Evolutionary conservation across 306 rosid genomes (phyloP).

Genomic region (Vicia faba): DNA sequence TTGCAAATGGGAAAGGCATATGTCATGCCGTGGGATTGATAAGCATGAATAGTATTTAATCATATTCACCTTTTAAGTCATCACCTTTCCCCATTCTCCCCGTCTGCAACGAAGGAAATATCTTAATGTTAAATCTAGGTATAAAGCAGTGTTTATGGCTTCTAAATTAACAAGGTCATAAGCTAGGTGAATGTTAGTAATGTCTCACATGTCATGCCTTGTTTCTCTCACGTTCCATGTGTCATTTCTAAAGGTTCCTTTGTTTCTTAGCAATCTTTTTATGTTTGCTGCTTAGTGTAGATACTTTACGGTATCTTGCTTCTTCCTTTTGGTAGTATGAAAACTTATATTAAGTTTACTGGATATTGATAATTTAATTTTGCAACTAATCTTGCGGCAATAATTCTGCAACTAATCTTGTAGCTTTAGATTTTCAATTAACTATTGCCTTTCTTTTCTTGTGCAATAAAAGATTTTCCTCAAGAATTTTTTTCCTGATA

Average conservation of each 20-base stretch:
- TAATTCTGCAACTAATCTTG: constrained; percentile 6
- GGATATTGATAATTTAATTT: constrained; percentile 12
- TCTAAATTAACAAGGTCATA: neutral
- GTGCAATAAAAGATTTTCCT: constrained; percentile 8
- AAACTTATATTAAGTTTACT: constrained; percentile 8
- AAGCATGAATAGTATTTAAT: constrained; percentile 19
- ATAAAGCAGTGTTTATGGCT: neutral
- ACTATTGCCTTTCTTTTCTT: neutral
- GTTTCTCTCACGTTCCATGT: neutral
- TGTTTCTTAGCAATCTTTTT: constrained; percentile 7
- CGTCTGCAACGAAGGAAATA: constrained; percentile 11
- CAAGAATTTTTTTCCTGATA: neutral
- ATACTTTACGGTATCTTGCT: constrained; percentile 14
- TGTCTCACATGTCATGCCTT: neutral
- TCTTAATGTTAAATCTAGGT: constrained; percentile 22
- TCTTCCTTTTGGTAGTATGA: constrained; percentile 19
- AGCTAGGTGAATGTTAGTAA: neutral
- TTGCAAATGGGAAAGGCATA: neutral
- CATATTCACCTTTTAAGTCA: constrained; percentile 17
- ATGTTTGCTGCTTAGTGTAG: neutral
- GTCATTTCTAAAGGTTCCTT: neutral
- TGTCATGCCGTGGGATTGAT: neutral
- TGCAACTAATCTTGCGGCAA: constrained; percentile 5
- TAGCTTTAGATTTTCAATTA: neutral
- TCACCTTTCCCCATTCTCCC: neutral